Evolutionary conservation across 371 early-diverging fungal genomes (phyloP).

Genomic region (Haplosporangium sp.): DNA sequence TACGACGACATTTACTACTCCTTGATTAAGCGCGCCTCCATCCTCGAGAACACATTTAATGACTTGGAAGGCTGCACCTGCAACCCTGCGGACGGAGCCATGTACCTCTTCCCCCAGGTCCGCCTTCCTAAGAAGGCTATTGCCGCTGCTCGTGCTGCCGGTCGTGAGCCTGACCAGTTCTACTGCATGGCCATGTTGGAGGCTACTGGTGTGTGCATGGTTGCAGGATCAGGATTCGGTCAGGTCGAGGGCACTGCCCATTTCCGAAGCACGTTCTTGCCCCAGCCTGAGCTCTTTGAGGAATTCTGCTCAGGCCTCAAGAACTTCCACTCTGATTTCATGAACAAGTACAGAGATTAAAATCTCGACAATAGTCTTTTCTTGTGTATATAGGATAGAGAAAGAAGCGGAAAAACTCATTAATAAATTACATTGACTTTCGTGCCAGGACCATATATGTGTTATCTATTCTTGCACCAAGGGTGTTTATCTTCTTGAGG

Average conservation of each 20-base stretch:
- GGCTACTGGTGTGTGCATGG: slow-evolving; percentile 93
- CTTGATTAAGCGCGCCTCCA: slow-evolving; percentile 80
- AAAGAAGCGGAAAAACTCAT: neutral
- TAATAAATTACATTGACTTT: no score
- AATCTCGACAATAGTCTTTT: neutral
- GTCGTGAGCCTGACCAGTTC: slow-evolving; percentile 83
- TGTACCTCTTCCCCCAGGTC: slow-evolving; percentile 96
- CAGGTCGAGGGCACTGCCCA: slow-evolving; percentile 93
- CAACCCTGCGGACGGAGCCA: slow-evolving; percentile 91
- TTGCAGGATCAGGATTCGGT: slow-evolving; percentile 92
- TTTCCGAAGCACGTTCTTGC: slow-evolving; percentile 96
- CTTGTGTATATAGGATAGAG: slow-evolving; percentile 1
- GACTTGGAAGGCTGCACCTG: slow-evolving; percentile 86
- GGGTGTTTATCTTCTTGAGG: no score
- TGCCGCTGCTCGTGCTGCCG: slow-evolving; percentile 73
- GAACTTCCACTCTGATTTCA: slow-evolving; percentile 84
- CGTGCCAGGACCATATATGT: no score
- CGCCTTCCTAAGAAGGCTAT: slow-evolving; percentile 79
- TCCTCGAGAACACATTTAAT: slow-evolving; percentile 85
- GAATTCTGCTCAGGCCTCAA: slow-evolving; percentile 79
- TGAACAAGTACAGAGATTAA: slow-evolving; percentile 75
- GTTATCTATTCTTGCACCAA: no score
- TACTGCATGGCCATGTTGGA: slow-evolving; percentile 93
- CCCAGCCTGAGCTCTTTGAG: slow-evolving; percentile 92
- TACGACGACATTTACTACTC: slow-evolving; percentile 82